A percentile compares a stretch with the other conserved stretches of the same genome.
Evolutionary conservation across 129 eudicot genomes (phyloP).

Genomic region (Heracleum sosnowskyi): DNA sequence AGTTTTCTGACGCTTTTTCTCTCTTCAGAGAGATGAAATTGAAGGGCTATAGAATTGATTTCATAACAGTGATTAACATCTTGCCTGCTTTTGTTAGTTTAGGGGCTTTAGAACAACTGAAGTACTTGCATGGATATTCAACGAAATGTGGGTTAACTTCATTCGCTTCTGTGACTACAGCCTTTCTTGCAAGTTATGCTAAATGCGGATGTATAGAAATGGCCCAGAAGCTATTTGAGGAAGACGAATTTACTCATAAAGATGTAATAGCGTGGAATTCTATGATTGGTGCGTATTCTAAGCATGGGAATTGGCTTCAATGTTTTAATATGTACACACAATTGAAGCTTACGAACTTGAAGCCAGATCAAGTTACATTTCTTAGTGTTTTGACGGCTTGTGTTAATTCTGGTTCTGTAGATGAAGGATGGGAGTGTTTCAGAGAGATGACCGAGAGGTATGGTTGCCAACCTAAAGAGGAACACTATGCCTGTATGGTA

Average conservation of each 20-base stretch:
- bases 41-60: slow-evolving; percentile 15
- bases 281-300: slow-evolving; percentile 28
- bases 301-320: slow-evolving; percentile 23
- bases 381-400: slow-evolving; percentile 24
- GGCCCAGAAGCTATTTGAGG: slow-evolving; percentile 26
- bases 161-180: slow-evolving; percentile 10
- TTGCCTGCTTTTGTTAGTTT: slow-evolving; percentile 27
- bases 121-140: slow-evolving; percentile 25
- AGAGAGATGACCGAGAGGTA: slow-evolving; percentile 16
- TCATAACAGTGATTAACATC: slow-evolving; percentile 14
- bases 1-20: slow-evolving; percentile 14
- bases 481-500: slow-evolving; percentile 30
- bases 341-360: slow-evolving; percentile 13
- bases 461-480: slow-evolving; percentile 19
- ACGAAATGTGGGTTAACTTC: slow-evolving; percentile 9
- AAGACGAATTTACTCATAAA: slow-evolving; percentile 12
- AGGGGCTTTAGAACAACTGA: slow-evolving; percentile 24
- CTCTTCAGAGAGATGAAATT: slow-evolving; percentile 21
- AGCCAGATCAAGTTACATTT: slow-evolving; percentile 23
- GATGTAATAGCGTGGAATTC: slow-evolving; percentile 27
- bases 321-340: slow-evolving; percentile 17
- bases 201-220: slow-evolving; percentile 31
- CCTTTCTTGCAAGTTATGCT: slow-evolving; percentile 27
- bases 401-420: slow-evolving; percentile 26
- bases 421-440: slow-evolving; percentile 23